A percentile compares a stretch with the other conserved stretches of the same genome.
phyloP scores from a whole-genome alignment of 495 filamentous ascomycete species.

The Penicillium macrosclerotiorum region DNA sequence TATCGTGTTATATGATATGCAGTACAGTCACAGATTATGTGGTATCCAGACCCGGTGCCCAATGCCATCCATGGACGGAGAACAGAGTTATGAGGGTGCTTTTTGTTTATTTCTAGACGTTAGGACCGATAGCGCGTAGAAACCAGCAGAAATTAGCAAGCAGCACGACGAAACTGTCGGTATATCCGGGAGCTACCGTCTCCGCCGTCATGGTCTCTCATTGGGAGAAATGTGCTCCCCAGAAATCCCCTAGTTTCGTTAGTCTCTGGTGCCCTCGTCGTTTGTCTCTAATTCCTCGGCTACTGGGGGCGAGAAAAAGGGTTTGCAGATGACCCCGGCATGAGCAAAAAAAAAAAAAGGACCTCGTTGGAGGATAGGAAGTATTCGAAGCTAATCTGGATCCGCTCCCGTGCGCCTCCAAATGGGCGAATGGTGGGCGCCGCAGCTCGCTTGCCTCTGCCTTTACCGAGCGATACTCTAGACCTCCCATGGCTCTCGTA shows the following conservation, averaged over 20 bases:
- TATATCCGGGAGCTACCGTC: no score
- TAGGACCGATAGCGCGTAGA: no score
- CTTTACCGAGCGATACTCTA: slow-evolving; percentile 4
- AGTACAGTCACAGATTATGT: no score
- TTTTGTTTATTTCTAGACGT: no score
- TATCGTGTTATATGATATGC: no score
- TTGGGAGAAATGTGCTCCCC: no score
- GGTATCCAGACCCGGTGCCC: no score
- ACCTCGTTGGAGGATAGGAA: not conserved
- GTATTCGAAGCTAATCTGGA: not conserved
- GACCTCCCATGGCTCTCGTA: slow-evolving; percentile 19
- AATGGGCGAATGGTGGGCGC: slow-evolving; percentile 9
- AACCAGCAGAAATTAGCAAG: no score
- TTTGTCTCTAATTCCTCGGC: slow-evolving; percentile 3
- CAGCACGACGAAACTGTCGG: no score
- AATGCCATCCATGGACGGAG: no score
- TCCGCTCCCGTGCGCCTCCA: slow-evolving; percentile 4
- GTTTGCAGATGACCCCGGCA: slow-evolving; percentile 2
- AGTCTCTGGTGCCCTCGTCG: not conserved
- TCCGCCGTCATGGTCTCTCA: no score
- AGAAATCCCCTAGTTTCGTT: not conserved
- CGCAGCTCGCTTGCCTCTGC: slow-evolving; percentile 26
- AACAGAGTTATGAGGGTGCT: no score
- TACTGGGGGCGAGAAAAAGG: slow-evolving; percentile 13
- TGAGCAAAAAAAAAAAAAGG: slow-evolving; percentile 1